Evolutionary conservation across 345 rosid genomes (phyloP).

Genomic region (Luvunga scandens): DNA sequence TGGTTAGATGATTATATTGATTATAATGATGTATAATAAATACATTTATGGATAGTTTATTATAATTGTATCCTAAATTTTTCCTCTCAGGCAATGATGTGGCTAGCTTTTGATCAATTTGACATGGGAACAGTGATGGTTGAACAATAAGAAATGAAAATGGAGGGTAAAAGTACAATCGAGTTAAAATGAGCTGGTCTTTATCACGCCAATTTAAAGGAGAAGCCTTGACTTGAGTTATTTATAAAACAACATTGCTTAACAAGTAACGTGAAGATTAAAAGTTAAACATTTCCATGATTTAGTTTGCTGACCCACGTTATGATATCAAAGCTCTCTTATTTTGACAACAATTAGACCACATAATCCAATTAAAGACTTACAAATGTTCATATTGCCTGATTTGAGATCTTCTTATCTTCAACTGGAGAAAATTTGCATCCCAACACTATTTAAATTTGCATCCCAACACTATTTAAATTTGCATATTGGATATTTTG

Average conservation of each 20-base stretch:
- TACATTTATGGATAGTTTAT: too few relatives aligned
- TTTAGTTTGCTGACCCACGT: constrained; percentile 15
- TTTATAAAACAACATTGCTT: neutral
- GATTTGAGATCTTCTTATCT: neutral
- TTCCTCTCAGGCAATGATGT: neutral
- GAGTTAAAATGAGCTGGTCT: constrained; percentile 18
- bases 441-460: neutral
- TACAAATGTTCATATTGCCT: neutral
- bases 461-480: neutral
- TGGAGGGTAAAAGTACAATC: neutral
- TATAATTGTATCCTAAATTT: too few relatives aligned
- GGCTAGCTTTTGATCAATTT: constrained; percentile 1
- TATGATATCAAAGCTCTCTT: constrained; percentile 26
- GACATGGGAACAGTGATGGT: neutral
- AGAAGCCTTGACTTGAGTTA: constrained; percentile 6
- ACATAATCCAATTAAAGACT: neutral
- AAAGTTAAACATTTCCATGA: constrained; percentile 20
- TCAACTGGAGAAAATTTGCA: neutral
- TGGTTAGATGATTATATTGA: neutral
- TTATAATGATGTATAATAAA: too few relatives aligned
- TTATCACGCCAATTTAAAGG: constrained; percentile 6
- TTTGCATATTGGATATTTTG: neutral
- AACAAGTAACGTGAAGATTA: constrained; percentile 17
- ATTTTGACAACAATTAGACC: constrained; percentile 7
- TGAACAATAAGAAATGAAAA: neutral